Base-by-base conservation (phyloP, 345 rosid genomes). In the Dovyalis caffra region DNA sequence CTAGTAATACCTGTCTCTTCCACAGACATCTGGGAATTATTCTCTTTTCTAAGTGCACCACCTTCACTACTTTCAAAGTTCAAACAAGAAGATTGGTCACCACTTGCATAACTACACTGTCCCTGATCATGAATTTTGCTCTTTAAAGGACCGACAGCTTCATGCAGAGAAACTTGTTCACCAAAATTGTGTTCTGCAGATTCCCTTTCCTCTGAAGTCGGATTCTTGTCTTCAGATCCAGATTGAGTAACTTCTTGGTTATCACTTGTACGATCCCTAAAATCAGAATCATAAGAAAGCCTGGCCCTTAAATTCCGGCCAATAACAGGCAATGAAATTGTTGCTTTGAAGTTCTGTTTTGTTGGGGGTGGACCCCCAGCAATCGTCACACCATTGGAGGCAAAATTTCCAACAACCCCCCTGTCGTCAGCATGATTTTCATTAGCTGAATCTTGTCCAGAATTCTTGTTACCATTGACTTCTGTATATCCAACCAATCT, bases 351-450 rank as follows among this genome's bases (percentile, higher is more conserved):
- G 84, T 90, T 93, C 78, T 92, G 97, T 74, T 77, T 84, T 68
- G 96, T 87, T 34, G 98, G 92, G 47, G 90, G 95, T 14, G 92
- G 97, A 78, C 98, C 99, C 65, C 99, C 97, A 16, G 97, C 99
- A 83, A 95, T 93, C 31, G 92, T 89, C 66, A 90, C 56, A 26
- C 53, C 62, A 33, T 69, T 82, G 35, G 83, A 76, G 60, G 77
- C 72, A 60, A 77, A 51, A 73, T 69, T 60, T 18, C 58, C 75
- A 32, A 47, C 53, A 53, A 40, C 75, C 47, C 57, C 75, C 43
- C 78, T 64, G 15, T 57, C 31, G 68, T 71, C 75, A 32, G 21
- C 70, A 58, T 38, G 58, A 67, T 78, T 80, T 77, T 62, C 83
- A 62, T 72, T 62, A 34, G 74, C 85, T 33, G 75, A 76, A 71